phyloP scores from a whole-genome alignment of 2,329 filamentous ascomycete genomes.

The Cryphonectria parasitica region DNA sequence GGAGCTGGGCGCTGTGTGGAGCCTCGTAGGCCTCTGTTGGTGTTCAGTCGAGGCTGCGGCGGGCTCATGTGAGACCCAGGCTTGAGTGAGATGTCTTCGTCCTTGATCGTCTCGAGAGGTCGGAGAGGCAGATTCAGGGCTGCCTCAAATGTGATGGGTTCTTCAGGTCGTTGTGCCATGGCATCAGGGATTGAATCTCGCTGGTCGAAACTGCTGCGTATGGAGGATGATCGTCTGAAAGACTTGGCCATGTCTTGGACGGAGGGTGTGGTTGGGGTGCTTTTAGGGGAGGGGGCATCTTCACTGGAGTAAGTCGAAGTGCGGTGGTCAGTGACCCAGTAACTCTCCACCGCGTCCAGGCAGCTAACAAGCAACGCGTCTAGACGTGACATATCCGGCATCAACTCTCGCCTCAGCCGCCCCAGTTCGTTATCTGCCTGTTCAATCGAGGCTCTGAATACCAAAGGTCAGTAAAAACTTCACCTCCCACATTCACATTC shows the following conservation, averaged over 20 bases:
- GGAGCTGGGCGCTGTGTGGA: constrained; percentile 3
- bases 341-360: constrained; percentile 23
- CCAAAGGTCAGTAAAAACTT: neutral
- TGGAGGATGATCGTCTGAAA: constrained; percentile 14
- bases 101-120: neutral
- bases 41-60: neutral
- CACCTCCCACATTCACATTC: neutral
- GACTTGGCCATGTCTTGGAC: constrained; percentile 18
- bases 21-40: neutral
- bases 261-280: constrained; percentile 14
- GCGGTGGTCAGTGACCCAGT: neutral
- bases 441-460: constrained; percentile 9
- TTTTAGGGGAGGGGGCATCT: neutral
- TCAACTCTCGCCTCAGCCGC: constrained; percentile 14
- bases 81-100: constrained; percentile 4
- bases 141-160: constrained; percentile 5
- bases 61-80: neutral
- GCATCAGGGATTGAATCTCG: neutral
- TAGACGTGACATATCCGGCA: constrained; percentile 8
- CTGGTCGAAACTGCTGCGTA: constrained; percentile 2
- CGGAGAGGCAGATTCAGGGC: constrained; percentile 8
- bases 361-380: constrained; percentile 19
- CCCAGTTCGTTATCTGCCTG: constrained; percentile 15
- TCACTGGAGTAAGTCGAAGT: neutral
- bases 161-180: neutral